Evolutionary conservation across 2,329 filamentous ascomycete genomes (phyloP), one percentile per base, ranked within the genome.

Genomic region (Fusarium gaditjirri): DNA sequence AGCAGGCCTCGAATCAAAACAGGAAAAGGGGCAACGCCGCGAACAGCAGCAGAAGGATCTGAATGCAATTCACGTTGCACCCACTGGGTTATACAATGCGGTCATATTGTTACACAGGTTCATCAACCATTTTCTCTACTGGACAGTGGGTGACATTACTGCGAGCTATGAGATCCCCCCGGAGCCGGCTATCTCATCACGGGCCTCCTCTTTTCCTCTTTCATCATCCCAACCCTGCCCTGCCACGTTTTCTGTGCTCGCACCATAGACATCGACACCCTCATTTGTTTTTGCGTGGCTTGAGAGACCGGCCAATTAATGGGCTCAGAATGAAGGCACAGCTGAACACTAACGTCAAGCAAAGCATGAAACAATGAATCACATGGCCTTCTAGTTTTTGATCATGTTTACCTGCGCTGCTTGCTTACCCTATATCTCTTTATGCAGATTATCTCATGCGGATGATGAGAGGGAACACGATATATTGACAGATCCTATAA

Each of bases 221-320:
- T 49, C 49, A 68, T 62, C 53, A 29, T 54, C 52, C 53, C 64
- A 70, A 71, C 73, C 76, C 76, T 55, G 58, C 67, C 47, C 67
- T 57, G 73, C 76, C 77, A 78, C 74, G 76, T 78, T 78, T 74
- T 75, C 52, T 46, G 57, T 65, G 65, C 69, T 63, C 65, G 55
- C 65, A 27, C n/a, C 31, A 65, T 49, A 33, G 29, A 52, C 44
- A 13, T 49, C 31, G 19, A 56, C 41, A 56, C 41, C 39, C 31
- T 56, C 41, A 49, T 10, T 49, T 42, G 43, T 21, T 42, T 29
- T 33, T 43, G 23, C 42, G 58, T 70, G 46, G 70, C 65, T 58
- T 49, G 31, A 17, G 55, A 46, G 53, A 33, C 44, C 29, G 8
- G 4, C 39, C 31, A 42, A 23, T 43, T 31, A 5, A 17, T 31